A percentile compares a stretch with the other conserved stretches of the same genome.
phyloP scores from a whole-genome alignment of 129 eudicot species.

The Centrapalus pauciflorus region DNA sequence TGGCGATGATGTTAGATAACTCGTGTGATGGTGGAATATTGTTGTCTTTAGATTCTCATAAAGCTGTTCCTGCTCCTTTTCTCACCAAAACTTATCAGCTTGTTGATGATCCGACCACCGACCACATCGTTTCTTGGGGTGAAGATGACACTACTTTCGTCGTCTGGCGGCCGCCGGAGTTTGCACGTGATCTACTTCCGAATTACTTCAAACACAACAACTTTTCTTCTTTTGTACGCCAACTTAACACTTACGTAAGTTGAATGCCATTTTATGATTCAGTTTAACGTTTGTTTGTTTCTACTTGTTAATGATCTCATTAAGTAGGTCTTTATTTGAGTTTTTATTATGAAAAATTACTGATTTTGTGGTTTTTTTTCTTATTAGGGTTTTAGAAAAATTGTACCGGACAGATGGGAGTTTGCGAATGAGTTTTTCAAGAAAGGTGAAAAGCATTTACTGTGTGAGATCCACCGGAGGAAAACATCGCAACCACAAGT shows the following conservation, averaged over 20 bases:
- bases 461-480: slow-evolving; percentile 94
- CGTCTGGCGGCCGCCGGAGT: slow-evolving; percentile 98
- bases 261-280: not conserved
- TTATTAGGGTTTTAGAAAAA: slow-evolving; percentile 87
- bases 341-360: not conserved
- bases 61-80: slow-evolving; percentile 92
- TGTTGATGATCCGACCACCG: slow-evolving; percentile 81
- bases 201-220: slow-evolving; percentile 95
- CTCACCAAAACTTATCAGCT: slow-evolving; percentile 83
- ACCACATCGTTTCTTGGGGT: slow-evolving; percentile 96
- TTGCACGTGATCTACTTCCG: slow-evolving; percentile 93
- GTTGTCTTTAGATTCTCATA: slow-evolving; percentile 70
- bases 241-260: slow-evolving; percentile 93
- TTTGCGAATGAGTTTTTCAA: slow-evolving; percentile 89
- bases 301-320: too few relatives aligned
- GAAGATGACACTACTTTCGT: slow-evolving; percentile 90
- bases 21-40: slow-evolving; percentile 73
- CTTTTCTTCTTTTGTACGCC: slow-evolving; percentile 92
- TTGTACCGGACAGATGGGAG: slow-evolving; percentile 98
- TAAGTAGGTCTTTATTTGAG: too few relatives aligned
- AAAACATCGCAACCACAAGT: slow-evolving; percentile 74
- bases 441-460: slow-evolving; percentile 84
- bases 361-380: slow-evolving; percentile 5
- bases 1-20: slow-evolving; percentile 85
- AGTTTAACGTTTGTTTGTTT: too few relatives aligned